Percentiles rank a stretch among this genome's conserved stretches.
Conservation (phyloP, 2,329 filamentous ascomycete genomes). For the Colletotrichum scovillei region DNA sequence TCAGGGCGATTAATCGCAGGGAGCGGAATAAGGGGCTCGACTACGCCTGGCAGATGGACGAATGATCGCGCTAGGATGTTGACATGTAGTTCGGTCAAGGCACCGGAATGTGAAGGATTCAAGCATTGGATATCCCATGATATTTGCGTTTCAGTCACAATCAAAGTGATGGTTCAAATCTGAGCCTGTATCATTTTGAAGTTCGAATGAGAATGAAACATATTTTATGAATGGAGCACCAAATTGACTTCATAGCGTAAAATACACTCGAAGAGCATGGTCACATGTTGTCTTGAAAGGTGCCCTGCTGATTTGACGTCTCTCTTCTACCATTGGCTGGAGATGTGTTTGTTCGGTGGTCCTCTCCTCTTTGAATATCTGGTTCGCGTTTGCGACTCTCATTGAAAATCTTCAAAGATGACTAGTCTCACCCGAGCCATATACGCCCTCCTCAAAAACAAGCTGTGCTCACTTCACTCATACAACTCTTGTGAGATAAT, state of each 20-base stretch:
- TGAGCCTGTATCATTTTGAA: too few relatives aligned
- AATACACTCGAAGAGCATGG: background rate
- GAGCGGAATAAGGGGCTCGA: slow-evolving; percentile 83
- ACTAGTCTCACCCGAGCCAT: too few relatives aligned
- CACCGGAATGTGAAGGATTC: background rate
- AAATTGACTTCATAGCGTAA: background rate
- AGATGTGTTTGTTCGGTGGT: too few relatives aligned
- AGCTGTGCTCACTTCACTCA: too few relatives aligned
- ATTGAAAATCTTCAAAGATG: too few relatives aligned
- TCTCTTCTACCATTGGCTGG: too few relatives aligned
- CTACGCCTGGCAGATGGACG: slow-evolving; percentile 98
- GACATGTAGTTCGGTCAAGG: background rate
- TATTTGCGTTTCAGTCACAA: background rate
- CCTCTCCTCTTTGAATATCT: too few relatives aligned
- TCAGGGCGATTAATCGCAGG: slow-evolving; percentile 84
- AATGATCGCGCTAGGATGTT: slow-evolving; percentile 58
- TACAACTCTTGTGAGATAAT: background rate
- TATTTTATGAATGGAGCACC: background rate
- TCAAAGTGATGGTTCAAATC: background rate
- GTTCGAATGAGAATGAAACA: background rate
- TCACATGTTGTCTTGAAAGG: too few relatives aligned
- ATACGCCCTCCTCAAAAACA: too few relatives aligned
- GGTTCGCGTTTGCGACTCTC: too few relatives aligned
- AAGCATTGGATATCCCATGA: background rate
- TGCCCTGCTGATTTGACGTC: too few relatives aligned